Conservation (phyloP, 2,329 filamentous ascomycete species). For the Colletotrichum australisinense region DNA sequence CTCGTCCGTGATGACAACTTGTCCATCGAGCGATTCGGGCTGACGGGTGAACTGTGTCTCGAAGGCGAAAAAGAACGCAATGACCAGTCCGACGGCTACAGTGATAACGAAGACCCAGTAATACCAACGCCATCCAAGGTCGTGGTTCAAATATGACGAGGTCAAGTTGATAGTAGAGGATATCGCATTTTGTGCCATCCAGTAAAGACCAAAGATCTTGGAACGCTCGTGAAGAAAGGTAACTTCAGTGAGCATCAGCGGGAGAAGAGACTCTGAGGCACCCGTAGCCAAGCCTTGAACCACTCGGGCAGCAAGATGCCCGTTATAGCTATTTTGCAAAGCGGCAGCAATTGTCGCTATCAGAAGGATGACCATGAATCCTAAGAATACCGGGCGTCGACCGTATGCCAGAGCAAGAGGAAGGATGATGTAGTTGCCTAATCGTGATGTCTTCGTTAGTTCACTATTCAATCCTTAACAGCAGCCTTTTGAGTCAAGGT, state of each 20-base stretch:
- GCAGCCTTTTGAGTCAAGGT: no score
- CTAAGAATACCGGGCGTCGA: constrained; percentile 48
- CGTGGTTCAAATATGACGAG: constrained; percentile 48
- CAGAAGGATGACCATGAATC: constrained; percentile 45
- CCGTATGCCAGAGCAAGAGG: constrained; percentile 51
- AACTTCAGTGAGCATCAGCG: constrained; percentile 51
- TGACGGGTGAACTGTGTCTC: constrained; percentile 52
- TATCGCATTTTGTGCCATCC: constrained; percentile 51
- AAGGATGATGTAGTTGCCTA: constrained; percentile 49
- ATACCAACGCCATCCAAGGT: constrained; percentile 53
- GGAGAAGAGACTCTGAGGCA: constrained; percentile 52
- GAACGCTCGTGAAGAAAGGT: constrained; percentile 53
- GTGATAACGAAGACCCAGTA: constrained; percentile 53
- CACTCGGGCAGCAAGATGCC: constrained; percentile 50
- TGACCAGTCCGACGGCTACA: constrained; percentile 47
- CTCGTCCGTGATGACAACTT: constrained; percentile 50
- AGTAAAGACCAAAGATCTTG: constrained; percentile 50
- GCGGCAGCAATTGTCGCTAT: constrained; percentile 48
- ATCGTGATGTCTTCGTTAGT: neutral
- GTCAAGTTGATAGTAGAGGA: constrained; percentile 46
- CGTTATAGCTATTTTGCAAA: constrained; percentile 44
- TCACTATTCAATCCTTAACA: neutral
- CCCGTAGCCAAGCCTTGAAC: constrained; percentile 51
- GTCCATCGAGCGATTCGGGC: constrained; percentile 45
- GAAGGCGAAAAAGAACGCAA: constrained; percentile 51